Percentiles rank a stretch among this genome's conserved stretches.
Conservation (phyloP, 108 stramenopile genomes). For the Discostella stelligeroides region DNA sequence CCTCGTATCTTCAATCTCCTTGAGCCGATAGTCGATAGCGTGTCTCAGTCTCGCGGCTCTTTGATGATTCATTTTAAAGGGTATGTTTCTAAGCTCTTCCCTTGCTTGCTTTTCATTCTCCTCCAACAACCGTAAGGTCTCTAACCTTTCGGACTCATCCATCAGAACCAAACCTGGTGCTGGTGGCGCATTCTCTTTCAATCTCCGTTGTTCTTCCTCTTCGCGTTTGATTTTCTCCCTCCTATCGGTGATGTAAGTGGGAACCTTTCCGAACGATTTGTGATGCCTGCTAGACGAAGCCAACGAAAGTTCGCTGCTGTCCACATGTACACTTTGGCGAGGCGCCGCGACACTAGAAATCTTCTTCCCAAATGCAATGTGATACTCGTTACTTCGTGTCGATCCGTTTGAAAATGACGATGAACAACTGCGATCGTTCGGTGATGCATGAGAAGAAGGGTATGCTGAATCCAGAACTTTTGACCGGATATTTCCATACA, state of each 20-base stretch:
- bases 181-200: conserved; percentile 34
- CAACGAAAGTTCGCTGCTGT: conserved; percentile 9
- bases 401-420: not conserved
- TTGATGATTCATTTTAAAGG: conserved; percentile 46
- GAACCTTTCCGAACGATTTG: conserved; percentile 52
- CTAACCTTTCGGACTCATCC: conserved; percentile 40
- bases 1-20: conserved; percentile 52
- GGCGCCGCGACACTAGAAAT: not conserved
- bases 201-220: conserved; percentile 23
- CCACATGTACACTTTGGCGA: conserved; percentile 1
- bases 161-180: conserved; percentile 47
- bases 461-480: conserved; percentile 19
- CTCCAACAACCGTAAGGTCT: conserved; percentile 42
- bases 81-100: conserved; percentile 42
- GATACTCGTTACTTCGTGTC: conserved; percentile 7
- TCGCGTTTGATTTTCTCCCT: conserved; percentile 40
- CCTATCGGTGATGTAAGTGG: conserved; percentile 37
- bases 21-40: conserved; percentile 40
- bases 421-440: conserved; percentile 1
- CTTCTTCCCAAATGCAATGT: conserved; percentile 36
- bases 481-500: conserved; percentile 38
- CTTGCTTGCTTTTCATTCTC: conserved; percentile 42
- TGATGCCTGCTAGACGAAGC: conserved; percentile 9
- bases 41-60: conserved; percentile 36
- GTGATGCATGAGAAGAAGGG: conserved; percentile 1